Conservation (phyloP, 2,329 filamentous ascomycete species). For the Metarhizium album region DNA sequence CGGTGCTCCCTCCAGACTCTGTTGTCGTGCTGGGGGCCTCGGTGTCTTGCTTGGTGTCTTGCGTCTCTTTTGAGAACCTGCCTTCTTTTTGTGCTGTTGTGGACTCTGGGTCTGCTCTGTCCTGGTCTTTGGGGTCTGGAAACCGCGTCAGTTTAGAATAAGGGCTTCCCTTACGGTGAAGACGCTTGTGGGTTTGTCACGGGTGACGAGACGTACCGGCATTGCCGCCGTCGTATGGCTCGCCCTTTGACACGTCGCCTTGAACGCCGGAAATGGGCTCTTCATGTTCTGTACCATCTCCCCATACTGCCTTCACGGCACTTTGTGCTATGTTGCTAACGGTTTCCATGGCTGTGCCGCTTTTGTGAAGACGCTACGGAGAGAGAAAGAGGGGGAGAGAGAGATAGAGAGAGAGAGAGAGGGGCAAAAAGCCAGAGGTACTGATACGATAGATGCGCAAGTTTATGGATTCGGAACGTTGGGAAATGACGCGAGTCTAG, state of each 20-base stretch:
- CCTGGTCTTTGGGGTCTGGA: background rate
- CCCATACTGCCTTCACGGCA: slow-evolving; percentile 32
- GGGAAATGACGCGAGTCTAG: no score
- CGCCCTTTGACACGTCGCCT: slow-evolving; percentile 54
- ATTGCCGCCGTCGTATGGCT: slow-evolving; percentile 75
- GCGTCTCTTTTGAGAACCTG: background rate
- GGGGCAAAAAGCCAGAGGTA: no score
- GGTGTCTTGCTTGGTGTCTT: background rate
- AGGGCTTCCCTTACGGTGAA: background rate
- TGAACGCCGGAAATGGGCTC: slow-evolving; percentile 65
- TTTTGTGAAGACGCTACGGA: background rate
- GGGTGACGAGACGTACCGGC: slow-evolving; percentile 35
- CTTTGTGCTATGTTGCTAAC: slow-evolving; percentile 42
- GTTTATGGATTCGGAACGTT: no score
- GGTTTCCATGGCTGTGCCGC: slow-evolving; percentile 46
- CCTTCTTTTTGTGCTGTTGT: background rate
- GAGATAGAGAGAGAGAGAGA: no score
- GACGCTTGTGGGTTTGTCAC: background rate
- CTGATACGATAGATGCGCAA: no score
- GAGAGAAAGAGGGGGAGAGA: background rate
- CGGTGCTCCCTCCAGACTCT: slow-evolving; percentile 17
- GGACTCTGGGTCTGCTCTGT: slow-evolving; percentile 1
- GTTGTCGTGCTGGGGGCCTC: background rate
- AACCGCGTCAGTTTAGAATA: background rate
- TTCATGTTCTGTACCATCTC: slow-evolving; percentile 26